phyloP scores from a whole-genome alignment of 768 basidiomycete species.

The Dioszegia hungarica region DNA sequence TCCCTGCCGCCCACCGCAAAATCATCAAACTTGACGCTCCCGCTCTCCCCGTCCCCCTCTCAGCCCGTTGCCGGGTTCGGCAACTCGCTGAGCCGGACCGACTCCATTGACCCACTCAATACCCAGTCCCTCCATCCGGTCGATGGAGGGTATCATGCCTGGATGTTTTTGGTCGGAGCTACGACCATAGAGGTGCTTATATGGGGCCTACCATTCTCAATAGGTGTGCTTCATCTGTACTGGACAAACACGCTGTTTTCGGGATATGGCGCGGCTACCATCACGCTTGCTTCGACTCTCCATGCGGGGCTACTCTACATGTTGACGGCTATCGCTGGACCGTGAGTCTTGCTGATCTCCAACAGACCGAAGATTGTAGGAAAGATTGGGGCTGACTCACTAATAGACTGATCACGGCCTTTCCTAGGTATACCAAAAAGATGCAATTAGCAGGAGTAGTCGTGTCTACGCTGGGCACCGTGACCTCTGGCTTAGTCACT shows the following conservation, averaged over 20 bases:
- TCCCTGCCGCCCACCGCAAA: neutral
- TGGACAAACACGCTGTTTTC: constrained; percentile 37
- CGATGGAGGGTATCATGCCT: constrained; percentile 32
- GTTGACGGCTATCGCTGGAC: constrained; percentile 25
- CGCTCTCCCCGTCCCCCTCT: too few relatives aligned
- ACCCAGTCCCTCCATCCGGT: constrained; percentile 11
- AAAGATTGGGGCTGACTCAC: too few relatives aligned
- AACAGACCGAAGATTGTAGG: too few relatives aligned
- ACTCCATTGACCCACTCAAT: neutral
- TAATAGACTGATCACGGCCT: constrained; percentile 27
- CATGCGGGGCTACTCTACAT: constrained; percentile 42
- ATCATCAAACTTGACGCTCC: too few relatives aligned
- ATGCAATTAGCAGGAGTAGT: constrained; percentile 27
- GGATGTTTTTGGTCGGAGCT: constrained; percentile 36
- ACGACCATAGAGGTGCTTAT: constrained; percentile 35
- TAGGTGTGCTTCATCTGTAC: constrained; percentile 41
- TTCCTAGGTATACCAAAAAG: constrained; percentile 16
- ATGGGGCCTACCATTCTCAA: constrained; percentile 43
- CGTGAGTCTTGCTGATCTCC: constrained; percentile 21
- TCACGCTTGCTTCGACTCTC: constrained; percentile 39
- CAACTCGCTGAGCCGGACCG: neutral
- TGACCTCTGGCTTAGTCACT: constrained; percentile 33
- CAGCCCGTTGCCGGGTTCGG: neutral
- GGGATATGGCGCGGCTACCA: constrained; percentile 17
- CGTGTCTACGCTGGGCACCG: constrained; percentile 16